Evolutionary conservation across 257 asterid genomes (phyloP).

Genomic region (Scutellaria baicalensis): DNA sequence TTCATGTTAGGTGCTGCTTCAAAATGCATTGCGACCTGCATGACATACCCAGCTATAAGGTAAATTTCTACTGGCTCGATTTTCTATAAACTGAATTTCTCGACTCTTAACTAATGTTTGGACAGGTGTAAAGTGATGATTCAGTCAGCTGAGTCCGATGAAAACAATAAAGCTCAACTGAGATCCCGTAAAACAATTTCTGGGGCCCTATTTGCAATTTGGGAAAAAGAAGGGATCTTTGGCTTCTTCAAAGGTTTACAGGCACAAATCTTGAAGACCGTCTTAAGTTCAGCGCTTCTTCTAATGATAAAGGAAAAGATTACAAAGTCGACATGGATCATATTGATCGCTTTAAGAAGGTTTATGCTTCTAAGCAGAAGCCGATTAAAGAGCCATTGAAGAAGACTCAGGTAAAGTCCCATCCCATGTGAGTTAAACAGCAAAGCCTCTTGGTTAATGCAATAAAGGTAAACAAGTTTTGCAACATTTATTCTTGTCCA

Average conservation of each 20-base stretch:
- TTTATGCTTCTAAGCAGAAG: conserved; percentile 38
- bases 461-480: neutral
- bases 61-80: conserved; percentile 10
- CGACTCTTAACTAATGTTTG: neutral
- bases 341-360: conserved; percentile 54
- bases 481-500: neutral
- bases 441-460: neutral
- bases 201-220: conserved; percentile 49
- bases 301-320: conserved; percentile 89
- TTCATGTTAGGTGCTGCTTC: conserved; percentile 77
- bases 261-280: conserved; percentile 85
- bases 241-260: conserved; percentile 86
- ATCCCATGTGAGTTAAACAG: neutral
- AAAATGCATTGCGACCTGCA: conserved; percentile 83
- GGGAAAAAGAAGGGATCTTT: conserved; percentile 68
- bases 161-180: conserved; percentile 17
- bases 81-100: neutral
- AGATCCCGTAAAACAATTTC: conserved; percentile 48
- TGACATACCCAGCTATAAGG: conserved; percentile 91
- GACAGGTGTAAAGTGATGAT: conserved; percentile 85
- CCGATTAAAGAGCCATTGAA: conserved; percentile 50
- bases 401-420: neutral
- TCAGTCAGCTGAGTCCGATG: conserved; percentile 71
- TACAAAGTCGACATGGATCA: conserved; percentile 73
- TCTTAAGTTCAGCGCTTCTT: conserved; percentile 75